Conservation (phyloP, 2,329 filamentous ascomycete genomes). For the Aulographum hederae region DNA sequence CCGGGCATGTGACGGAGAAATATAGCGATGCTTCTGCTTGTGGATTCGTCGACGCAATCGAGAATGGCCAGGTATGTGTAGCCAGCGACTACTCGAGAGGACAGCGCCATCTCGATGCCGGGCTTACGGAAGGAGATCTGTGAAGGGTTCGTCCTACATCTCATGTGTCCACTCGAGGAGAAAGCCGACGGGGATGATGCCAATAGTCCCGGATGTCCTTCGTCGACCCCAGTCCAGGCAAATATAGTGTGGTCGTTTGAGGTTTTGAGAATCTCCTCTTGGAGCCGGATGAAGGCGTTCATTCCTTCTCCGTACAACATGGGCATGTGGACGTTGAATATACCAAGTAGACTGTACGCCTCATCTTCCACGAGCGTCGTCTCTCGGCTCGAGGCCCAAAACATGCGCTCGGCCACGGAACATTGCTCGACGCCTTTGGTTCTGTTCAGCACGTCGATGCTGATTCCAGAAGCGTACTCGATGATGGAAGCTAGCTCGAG, state of each 20-base stretch:
- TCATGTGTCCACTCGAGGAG: too few species aligned
- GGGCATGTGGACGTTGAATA: background rate
- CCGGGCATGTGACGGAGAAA: too few species aligned
- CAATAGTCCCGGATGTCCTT: too few species aligned
- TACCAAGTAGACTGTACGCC: background rate
- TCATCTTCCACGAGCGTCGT: background rate
- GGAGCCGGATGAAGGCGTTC: background rate
- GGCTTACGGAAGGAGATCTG: too few species aligned
- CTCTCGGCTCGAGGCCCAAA: constrained; percentile 2
- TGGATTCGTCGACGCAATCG: too few species aligned
- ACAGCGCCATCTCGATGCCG: too few species aligned
- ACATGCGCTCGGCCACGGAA: constrained; percentile 4
- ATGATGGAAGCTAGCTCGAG: constrained; percentile 2
- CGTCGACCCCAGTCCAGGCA: too few species aligned
- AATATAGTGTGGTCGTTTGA: constrained; percentile 5
- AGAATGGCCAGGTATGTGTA: too few species aligned
- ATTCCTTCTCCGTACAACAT: background rate
- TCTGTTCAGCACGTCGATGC: background rate
- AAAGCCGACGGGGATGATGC: too few species aligned
- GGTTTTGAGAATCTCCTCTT: background rate
- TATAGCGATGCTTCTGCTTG: too few species aligned
- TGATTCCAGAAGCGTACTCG: constrained; percentile 4
- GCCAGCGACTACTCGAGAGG: too few species aligned
- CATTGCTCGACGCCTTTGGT: background rate
- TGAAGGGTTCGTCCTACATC: too few species aligned